Evolutionary conservation across 306 rosid species (phyloP).

Genomic region (Vigna radiata): DNA sequence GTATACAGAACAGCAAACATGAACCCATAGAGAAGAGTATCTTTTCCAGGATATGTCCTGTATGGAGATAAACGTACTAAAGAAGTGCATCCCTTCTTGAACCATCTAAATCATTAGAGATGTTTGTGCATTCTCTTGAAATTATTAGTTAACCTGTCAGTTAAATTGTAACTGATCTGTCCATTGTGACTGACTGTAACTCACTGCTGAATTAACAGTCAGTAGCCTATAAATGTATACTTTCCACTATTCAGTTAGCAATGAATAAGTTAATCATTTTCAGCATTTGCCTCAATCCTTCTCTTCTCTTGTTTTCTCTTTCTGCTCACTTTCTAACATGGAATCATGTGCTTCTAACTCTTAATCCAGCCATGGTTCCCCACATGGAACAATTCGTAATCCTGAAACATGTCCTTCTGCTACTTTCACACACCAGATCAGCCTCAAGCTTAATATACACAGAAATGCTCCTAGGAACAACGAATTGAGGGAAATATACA

Average conservation of each 20-base stretch:
- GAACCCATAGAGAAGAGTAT: neutral
- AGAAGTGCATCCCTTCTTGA: conserved; percentile 17
- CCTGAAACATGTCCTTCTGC: neutral
- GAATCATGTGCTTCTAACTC: neutral
- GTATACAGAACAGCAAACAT: neutral
- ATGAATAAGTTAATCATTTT: neutral
- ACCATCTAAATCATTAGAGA: neutral
- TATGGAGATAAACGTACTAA: neutral
- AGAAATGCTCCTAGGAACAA: neutral
- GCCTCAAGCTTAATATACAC: neutral
- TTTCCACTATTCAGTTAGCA: neutral
- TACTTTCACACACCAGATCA: neutral
- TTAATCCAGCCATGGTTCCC: neutral
- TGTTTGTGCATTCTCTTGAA: neutral
- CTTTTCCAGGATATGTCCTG: neutral
- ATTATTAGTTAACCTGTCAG: neutral
- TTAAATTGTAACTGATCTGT: neutral
- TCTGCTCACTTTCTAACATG: neutral
- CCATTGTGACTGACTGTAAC: neutral
- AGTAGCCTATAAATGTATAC: neutral
- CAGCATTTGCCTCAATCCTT: neutral
- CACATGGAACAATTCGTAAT: neutral
- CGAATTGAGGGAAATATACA: neutral
- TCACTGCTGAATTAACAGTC: neutral
- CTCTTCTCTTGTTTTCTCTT: neutral